Evolutionary conservation across 2,329 filamentous ascomycete genomes (phyloP), one percentile per base, ranked within the genome.

Genomic region (Plectosphaerella sp.): DNA sequence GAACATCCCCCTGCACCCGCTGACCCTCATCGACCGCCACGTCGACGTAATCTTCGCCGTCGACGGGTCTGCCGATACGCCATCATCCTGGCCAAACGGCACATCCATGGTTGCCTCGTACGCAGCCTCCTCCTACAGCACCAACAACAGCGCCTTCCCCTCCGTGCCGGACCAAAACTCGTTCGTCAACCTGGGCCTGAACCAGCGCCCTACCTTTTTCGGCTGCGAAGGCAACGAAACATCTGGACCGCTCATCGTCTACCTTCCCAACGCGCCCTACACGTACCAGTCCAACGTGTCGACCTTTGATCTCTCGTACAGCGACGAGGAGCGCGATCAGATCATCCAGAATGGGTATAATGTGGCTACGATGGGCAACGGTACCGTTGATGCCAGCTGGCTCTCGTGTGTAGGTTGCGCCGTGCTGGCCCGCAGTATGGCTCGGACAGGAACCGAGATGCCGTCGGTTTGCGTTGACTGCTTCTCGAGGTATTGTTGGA

Each of bases 271-370:
- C 65, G 73, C 84, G 4, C 90, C 89, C 0, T 95, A 92, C 68
- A 80, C 83, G 15, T 79, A 77, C 60, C 69, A 76, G 57, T 87
- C 83, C 65, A 96, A 96, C 71, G 76, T 86, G 3, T 86, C 85
- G 1, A 95, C 91, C 18, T 91, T 87, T 64, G 75, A 83, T 52
- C 72, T 83, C 5, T 68, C 70, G 12, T 92, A 91, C 75, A 75
- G 77, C 15, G 71, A 81, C 61, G 69, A 62, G 1, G 69, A 90
- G 66, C 85, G 91, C 54, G 80, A 95, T 67, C 74, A 77, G 39
- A 88, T 94, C 61, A 88, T 96, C 59, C 66, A 77, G 50, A 97
- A 97, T 68, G 91, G 89, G 11, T 91, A 88, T 68, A 80, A 92
- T 60, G 81, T 86, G 28, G 91, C 81, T 1, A 95, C 89, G 0